Evolutionary conservation across 1,284 basidiomycete genomes (phyloP).

Genomic region (Moniliella sp.): DNA sequence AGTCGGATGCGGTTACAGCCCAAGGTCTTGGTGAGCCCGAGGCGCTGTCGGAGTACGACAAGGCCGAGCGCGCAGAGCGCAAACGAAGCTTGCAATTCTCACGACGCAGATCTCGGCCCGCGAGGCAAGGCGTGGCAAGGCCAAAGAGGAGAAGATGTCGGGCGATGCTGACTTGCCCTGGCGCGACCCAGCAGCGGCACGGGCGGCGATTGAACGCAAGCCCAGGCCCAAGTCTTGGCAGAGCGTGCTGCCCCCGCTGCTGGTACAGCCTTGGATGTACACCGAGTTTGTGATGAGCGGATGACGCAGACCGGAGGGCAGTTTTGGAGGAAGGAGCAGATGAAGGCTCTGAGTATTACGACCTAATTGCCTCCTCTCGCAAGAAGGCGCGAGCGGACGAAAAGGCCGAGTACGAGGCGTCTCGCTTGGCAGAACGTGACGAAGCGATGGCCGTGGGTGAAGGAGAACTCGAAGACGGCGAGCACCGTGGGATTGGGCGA

Average conservation of each 20-base stretch:
- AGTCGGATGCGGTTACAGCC: constrained; percentile 7
- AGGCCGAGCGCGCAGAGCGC: constrained; percentile 18
- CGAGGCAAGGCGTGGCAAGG: constrained; percentile 7
- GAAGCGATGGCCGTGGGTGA: too few species aligned
- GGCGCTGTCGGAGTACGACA: constrained; percentile 13
- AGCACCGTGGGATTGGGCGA: constrained; percentile 25
- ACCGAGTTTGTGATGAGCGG: constrained; percentile 26
- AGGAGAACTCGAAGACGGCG: constrained; percentile 16
- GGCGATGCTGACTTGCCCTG: constrained; percentile 32
- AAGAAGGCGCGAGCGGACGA: constrained; percentile 12
- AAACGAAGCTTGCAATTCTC: constrained; percentile 23
- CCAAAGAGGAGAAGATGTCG: constrained; percentile 6
- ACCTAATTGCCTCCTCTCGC: constrained; percentile 14
- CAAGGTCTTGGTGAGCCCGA: constrained; percentile 21
- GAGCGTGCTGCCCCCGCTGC: too few species aligned
- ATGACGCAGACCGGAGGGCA: constrained; percentile 20
- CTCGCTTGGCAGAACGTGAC: too few species aligned
- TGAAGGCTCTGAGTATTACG: constrained; percentile 24
- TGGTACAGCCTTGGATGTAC: constrained; percentile 5
- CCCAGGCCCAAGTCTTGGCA: too few species aligned
- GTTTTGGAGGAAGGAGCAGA: too few species aligned
- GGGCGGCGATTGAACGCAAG: constrained; percentile 20
- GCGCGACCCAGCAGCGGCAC: constrained; percentile 21
- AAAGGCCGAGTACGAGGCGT: constrained; percentile 27
- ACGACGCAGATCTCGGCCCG: constrained; percentile 14